Percentiles rank a stretch among this genome's conserved stretches.
These are phyloP conservation scores for Globisporangium rhizosaccharum DNA, from an alignment of 352 stramenopile genomes.

Conservation along the genomic window DNA sequence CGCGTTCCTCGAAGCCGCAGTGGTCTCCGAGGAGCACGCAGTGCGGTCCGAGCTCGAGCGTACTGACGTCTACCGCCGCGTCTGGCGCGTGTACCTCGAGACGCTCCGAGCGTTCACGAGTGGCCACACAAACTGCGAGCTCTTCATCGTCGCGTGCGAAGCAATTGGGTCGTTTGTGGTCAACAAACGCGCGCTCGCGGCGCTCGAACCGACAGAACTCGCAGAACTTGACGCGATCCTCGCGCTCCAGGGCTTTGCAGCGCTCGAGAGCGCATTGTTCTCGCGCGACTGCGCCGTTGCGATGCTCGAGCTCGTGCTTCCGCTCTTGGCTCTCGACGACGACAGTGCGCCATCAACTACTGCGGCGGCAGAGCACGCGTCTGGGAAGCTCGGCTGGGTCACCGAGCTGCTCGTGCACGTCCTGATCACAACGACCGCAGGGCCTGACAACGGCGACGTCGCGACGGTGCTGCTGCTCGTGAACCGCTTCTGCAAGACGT, in stretches of 20 bases:
- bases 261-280: slow-evolving; percentile 34
- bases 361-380: background rate
- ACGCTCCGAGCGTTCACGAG: slow-evolving; percentile 30
- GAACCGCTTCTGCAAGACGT: slow-evolving; percentile 32
- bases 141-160: slow-evolving; percentile 44
- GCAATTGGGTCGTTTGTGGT: slow-evolving; percentile 33
- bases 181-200: slow-evolving; percentile 19
- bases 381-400: slow-evolving; percentile 30
- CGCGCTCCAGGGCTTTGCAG: slow-evolving; percentile 16
- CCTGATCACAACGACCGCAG: slow-evolving; percentile 32
- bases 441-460: slow-evolving; percentile 36
- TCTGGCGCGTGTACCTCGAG: slow-evolving; percentile 28
- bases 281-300: slow-evolving; percentile 54
- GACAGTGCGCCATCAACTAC: slow-evolving; percentile 4
- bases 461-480: slow-evolving; percentile 36
- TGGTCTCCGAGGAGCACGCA: slow-evolving; percentile 27
- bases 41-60: slow-evolving; percentile 13
- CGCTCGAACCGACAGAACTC: slow-evolving; percentile 25
- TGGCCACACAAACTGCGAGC: slow-evolving; percentile 29
- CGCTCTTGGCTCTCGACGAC: slow-evolving; percentile 7
- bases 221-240: slow-evolving; percentile 13
- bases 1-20: slow-evolving; percentile 44
- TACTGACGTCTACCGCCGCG: slow-evolving; percentile 16
- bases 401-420: slow-evolving; percentile 44
- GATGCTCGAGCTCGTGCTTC: slow-evolving; percentile 34